Percentiles rank a stretch among this genome's conserved stretches.
phyloP scores from a whole-genome alignment of 2,329 filamentous ascomycete genomes.

The Pseudogymnoascus sp. region DNA sequence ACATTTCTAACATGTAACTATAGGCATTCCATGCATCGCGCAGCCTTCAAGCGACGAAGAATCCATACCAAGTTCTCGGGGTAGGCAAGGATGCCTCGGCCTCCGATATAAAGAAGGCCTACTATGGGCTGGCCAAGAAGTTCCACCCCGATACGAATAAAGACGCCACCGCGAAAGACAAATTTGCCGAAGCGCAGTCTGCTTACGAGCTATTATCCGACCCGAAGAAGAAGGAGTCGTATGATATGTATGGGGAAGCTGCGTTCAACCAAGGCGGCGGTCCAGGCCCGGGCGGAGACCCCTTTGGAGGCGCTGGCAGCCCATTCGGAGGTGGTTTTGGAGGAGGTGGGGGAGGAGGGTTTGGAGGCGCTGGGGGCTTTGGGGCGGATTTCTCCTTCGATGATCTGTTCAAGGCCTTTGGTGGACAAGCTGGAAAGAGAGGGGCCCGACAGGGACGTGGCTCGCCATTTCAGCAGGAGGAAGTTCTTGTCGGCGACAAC shows the following conservation, averaged over 20 bases:
- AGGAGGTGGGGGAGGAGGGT: constrained; percentile 39
- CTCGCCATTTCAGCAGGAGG: constrained; percentile 65
- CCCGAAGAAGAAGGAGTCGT: constrained; percentile 85
- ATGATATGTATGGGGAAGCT: constrained; percentile 79
- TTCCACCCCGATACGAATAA: constrained; percentile 98
- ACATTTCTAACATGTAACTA: background rate
- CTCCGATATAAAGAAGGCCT: constrained; percentile 93
- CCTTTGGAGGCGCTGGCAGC: constrained; percentile 55
- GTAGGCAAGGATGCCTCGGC: constrained; percentile 74
- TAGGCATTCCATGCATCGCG: constrained; percentile 26
- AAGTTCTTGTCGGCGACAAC: constrained; percentile 83
- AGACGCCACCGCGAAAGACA: constrained; percentile 85
- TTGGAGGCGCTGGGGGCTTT: constrained; percentile 55
- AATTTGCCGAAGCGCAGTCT: constrained; percentile 84
- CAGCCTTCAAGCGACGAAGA: constrained; percentile 38
- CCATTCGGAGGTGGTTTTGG: constrained; percentile 54
- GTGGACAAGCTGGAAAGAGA: constrained; percentile 41
- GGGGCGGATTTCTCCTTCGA: constrained; percentile 88
- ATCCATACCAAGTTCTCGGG: constrained; percentile 83
- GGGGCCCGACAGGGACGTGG: constrained; percentile 40
- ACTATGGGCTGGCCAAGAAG: constrained; percentile 96
- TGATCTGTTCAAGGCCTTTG: constrained; percentile 85
- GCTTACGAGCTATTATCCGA: constrained; percentile 93
- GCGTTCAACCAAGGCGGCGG: constrained; percentile 70
- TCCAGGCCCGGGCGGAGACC: constrained; percentile 49